Evolutionary conservation across 345 rosid genomes (phyloP), one percentile per base, ranked within the genome.

Genomic region (Anacardium occidentale): DNA sequence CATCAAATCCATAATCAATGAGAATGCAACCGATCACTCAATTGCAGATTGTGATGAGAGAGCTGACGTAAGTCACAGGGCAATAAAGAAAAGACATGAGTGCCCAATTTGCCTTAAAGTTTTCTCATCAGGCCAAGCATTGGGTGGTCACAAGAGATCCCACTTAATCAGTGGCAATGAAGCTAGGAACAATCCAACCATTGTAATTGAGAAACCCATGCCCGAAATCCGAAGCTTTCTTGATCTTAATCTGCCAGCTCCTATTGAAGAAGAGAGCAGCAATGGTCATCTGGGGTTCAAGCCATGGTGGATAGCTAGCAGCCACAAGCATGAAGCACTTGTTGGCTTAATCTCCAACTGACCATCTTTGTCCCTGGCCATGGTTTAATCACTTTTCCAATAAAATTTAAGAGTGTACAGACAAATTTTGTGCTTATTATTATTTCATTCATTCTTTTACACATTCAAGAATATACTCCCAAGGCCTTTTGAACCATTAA

Each of bases 111-210:
- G 98, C 78, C 79, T 83, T 2, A 82, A 76, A 57, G 90, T 88
- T 34, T 93, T 91, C 72, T 83, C 84, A 6, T 75, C 91, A 62
- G 98, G 98, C 42, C 98, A 93, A 76, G 97, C 98, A 11, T 77
- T 93, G 63, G 95, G 97, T 0, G 98, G 98, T 64, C 97, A 89
- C 69, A 91, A 88, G 83, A 93, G 98, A 70, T 84, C 91, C 75
- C 94, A 87, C 76, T 69, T 87, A 48, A 60, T 80, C 22, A 67
- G 37, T 29, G 69, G 24, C 24, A 60, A 70, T 21, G 76, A 78
- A 32, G 73, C 69, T 45, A 78, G 71, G 74, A 71, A 42, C 11
- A 66, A 54, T 44, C 72, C 68, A 14, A 54, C 54, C 22, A 64
- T 66, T 42, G 37, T 73, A 45, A 66, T 51, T 40, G 51, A 69